Base-by-base conservation (phyloP, 129 eudicot genomes). In the Gnaphalium uliginosum region DNA sequence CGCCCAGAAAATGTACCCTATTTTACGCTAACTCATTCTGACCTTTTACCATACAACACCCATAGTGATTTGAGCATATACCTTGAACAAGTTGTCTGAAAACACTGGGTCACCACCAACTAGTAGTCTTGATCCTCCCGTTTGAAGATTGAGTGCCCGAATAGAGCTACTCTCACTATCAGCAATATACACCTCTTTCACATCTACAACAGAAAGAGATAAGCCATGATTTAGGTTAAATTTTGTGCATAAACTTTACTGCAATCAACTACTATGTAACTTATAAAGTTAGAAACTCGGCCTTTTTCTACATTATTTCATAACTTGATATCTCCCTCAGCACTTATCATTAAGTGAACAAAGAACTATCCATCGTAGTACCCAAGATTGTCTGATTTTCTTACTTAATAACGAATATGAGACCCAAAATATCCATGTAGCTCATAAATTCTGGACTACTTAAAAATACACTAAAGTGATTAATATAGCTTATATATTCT, bases 81-180 rank as follows among this genome's bases (percentile, higher is more conserved):
- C 99, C 97, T 85, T 91, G 77, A 94, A 94, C 74, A 94, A 85
- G 80, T 94, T 94, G 77, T 94, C 97, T 22, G 99, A 76, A 82
- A 94, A 85, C 66, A 88, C 69, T 13, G 94, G 90, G 91, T 91
- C 97, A 73, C 97, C 99, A 50, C 99, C 97, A 72, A 82, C 97
- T 60, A 94, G 86, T 78, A 89, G 79, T 87, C 89, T 89, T 77
- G 99, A 87, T 62, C 99, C 99, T 61, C 96, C 96, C 0, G 94
- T 84, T 86, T 76, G 78, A 71, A 94, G 96, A 84, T 89, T 83
- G 37, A 94, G 92, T 73, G 93, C 93, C 77, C 99, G 86, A 69
- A 94, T 89, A 32, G 99, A 94, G 92, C 99, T 94, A 86, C 99
- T 94, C 83, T 94, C 99, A 72, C 99, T 90, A 76, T 94, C 99